phyloP scores from a whole-genome alignment of 306 rosid species.

The Vigna unguiculata region DNA sequence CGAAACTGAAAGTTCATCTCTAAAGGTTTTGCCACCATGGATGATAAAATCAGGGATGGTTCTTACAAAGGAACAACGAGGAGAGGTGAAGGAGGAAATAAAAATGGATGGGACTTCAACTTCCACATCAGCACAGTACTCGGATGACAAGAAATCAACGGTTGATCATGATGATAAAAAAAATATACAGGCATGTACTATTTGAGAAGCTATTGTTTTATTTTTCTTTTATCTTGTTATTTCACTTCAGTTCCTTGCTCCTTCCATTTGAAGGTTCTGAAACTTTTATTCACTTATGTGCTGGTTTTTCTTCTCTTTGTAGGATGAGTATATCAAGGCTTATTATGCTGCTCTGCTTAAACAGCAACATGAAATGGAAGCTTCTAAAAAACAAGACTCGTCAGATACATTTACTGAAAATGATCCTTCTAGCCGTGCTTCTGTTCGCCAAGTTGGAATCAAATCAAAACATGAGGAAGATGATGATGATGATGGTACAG shows the following conservation, averaged over 20 bases:
- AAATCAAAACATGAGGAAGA: constrained; percentile 70
- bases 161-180: constrained; percentile 58
- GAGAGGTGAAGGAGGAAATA: constrained; percentile 77
- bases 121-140: constrained; percentile 51
- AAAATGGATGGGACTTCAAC: constrained; percentile 71
- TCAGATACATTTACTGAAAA: constrained; percentile 43
- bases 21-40: constrained; percentile 96
- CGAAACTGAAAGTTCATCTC: constrained; percentile 58
- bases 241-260: constrained; percentile 17
- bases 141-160: constrained; percentile 74
- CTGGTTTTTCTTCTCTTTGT: constrained; percentile 32
- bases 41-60: constrained; percentile 93
- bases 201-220: constrained; percentile 13
- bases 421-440: constrained; percentile 51
- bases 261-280: background rate
- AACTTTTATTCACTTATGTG: background rate
- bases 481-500: constrained; percentile 72
- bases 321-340: constrained; percentile 92
- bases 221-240: background rate
- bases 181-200: constrained; percentile 63
- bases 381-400: constrained; percentile 51
- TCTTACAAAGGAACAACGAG: constrained; percentile 91
- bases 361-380: constrained; percentile 73
- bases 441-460: constrained; percentile 69
- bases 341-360: constrained; percentile 83